Evolutionary conservation across 768 basidiomycete species (phyloP).

Genomic region (Naganishia randhawae): DNA sequence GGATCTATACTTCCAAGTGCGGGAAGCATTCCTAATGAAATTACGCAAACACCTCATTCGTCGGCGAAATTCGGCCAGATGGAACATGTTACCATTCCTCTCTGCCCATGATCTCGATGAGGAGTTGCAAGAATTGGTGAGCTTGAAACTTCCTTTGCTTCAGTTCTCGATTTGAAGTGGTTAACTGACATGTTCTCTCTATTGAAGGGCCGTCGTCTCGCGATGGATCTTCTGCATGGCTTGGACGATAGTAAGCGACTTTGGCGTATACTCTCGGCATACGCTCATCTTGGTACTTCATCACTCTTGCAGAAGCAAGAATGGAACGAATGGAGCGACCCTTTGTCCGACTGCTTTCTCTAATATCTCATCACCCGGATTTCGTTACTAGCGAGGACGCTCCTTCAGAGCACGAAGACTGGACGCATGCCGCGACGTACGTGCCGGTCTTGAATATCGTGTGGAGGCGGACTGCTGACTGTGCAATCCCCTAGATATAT

Average conservation of each 20-base stretch:
- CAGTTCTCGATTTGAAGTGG: constrained; percentile 20
- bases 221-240: not conserved
- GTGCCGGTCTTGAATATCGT: constrained; percentile 36
- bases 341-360: constrained; percentile 78
- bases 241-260: constrained; percentile 15
- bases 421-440: constrained; percentile 77
- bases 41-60: constrained; percentile 62
- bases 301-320: constrained; percentile 53
- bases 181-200: constrained; percentile 11
- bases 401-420: constrained; percentile 58
- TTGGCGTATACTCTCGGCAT: not conserved
- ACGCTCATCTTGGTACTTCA: not conserved
- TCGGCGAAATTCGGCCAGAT: constrained; percentile 65
- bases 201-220: constrained; percentile 25
- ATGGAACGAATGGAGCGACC: constrained; percentile 72
- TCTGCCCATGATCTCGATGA: constrained; percentile 85
- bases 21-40: constrained; percentile 72
- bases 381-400: constrained; percentile 55
- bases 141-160: constrained; percentile 28
- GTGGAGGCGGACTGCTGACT: not conserved
- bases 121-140: constrained; percentile 68
- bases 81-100: constrained; percentile 80
- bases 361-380: constrained; percentile 93
- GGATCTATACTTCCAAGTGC: constrained; percentile 86
- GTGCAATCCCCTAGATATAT: constrained; percentile 63